Evolutionary conservation across 1,139 yeast species (phyloP).

Genomic region (Zygosaccharomyces sapae): DNA sequence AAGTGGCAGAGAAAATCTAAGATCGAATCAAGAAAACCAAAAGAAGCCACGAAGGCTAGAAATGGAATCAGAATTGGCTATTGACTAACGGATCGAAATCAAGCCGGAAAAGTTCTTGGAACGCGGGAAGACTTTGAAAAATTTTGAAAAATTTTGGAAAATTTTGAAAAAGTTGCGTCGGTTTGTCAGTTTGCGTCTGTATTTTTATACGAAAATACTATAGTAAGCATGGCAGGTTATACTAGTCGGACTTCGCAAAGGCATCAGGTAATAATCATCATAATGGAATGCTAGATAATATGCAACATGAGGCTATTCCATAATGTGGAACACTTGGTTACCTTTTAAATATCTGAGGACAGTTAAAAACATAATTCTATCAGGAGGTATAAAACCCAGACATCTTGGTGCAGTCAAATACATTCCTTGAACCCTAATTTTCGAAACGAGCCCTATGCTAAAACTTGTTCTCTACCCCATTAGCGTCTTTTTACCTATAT

Average conservation of each 20-base stretch:
- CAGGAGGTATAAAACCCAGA: not conserved
- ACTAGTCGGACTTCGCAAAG: not conserved
- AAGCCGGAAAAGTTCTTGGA: conserved; percentile 13
- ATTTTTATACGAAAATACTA: not conserved
- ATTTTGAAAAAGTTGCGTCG: conserved; percentile 16
- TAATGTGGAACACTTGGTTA: no score
- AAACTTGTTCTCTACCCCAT: no score
- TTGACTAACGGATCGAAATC: conserved; percentile 1
- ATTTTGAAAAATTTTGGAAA: conserved; percentile 9
- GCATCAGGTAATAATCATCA: no score
- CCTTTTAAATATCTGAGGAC: no score
- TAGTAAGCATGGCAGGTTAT: not conserved
- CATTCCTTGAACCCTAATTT: not conserved
- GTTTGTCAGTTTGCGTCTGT: conserved; percentile 3
- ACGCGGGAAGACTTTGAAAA: conserved; percentile 1
- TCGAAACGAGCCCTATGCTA: not conserved
- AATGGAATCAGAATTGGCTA: not conserved
- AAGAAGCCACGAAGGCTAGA: not conserved
- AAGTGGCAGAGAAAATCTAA: no score
- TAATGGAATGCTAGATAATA: no score
- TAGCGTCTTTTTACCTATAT: no score
- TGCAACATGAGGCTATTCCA: no score
- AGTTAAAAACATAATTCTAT: no score
- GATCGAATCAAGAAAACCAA: conserved; percentile 4
- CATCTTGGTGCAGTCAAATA: not conserved